A percentile compares a stretch with the other conserved stretches of the same genome.
phyloP scores from a whole-genome alignment of 352 stramenopile genomes.

The Aphanomyces cochlioides region DNA sequence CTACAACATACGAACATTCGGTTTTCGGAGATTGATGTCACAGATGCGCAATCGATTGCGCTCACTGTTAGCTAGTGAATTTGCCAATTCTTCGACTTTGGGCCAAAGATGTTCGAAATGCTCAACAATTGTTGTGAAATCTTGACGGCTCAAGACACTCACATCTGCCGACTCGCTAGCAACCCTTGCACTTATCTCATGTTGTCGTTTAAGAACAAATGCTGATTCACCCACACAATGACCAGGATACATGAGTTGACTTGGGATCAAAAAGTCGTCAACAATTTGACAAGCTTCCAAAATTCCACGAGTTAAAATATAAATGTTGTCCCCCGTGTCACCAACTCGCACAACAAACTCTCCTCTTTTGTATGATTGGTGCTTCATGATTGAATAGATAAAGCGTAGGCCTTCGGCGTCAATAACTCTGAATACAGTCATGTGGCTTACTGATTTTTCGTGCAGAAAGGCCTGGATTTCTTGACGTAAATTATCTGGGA shows the following conservation, averaged over 20 bases:
- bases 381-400: conserved; percentile 24
- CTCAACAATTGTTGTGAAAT: conserved; percentile 7
- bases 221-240: conserved; percentile 10
- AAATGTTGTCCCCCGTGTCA: conserved; percentile 13
- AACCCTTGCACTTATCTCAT: background rate
- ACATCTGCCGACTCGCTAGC: conserved; percentile 19
- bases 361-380: conserved; percentile 15
- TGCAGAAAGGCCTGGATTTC: conserved; percentile 23
- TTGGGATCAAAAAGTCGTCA: background rate
- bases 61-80: background rate
- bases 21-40: background rate
- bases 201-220: background rate
- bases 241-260: background rate
- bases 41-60: background rate
- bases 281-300: background rate
- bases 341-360: conserved; percentile 15
- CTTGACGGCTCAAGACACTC: conserved; percentile 6
- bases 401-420: conserved; percentile 7
- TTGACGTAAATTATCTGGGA: conserved; percentile 24
- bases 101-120: background rate
- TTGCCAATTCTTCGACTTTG: background rate
- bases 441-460: conserved; percentile 1
- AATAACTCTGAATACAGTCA: conserved; percentile 14
- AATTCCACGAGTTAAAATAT: conserved; percentile 10
- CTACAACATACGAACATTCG: conserved; percentile 2